Evolutionary conservation across 83 land plant species (phyloP).

Genomic region (Diphasiastrum complanatum): DNA sequence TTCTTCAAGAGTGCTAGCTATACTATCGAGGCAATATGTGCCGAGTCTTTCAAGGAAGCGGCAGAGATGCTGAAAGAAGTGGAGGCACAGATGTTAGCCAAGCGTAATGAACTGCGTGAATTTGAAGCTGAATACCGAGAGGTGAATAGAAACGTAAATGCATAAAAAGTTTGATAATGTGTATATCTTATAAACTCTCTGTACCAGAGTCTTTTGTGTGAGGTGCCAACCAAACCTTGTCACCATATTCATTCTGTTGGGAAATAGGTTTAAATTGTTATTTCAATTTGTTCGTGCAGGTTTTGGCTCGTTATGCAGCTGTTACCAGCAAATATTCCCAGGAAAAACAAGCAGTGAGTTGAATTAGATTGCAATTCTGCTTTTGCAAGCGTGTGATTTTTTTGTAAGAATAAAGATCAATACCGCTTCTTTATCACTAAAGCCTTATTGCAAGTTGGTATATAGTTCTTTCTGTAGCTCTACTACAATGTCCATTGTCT

Average conservation of each 20-base stretch:
- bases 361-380: too few species aligned
- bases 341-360: conserved; percentile 4
- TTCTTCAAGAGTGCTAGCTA: conserved; percentile 16
- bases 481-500: not conserved
- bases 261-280: not conserved
- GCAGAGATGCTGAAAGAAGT: not conserved
- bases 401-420: too few species aligned
- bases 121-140: conserved; percentile 13
- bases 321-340: conserved; percentile 5
- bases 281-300: conserved; percentile 8
- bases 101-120: conserved; percentile 7
- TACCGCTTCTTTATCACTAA: too few species aligned
- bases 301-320: not conserved
- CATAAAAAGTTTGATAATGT: not conserved
- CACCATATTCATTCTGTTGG: too few species aligned
- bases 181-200: too few species aligned
- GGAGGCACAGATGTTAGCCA: conserved; percentile 10
- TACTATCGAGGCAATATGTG: conserved; percentile 10
- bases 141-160: not conserved
- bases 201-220: too few species aligned
- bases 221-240: too few species aligned
- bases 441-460: too few species aligned
- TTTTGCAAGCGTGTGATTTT: too few species aligned
- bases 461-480: too few species aligned
- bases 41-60: conserved; percentile 1